Evolutionary conservation across 1,284 basidiomycete genomes (phyloP).

Genomic region (Tilletia indica): DNA sequence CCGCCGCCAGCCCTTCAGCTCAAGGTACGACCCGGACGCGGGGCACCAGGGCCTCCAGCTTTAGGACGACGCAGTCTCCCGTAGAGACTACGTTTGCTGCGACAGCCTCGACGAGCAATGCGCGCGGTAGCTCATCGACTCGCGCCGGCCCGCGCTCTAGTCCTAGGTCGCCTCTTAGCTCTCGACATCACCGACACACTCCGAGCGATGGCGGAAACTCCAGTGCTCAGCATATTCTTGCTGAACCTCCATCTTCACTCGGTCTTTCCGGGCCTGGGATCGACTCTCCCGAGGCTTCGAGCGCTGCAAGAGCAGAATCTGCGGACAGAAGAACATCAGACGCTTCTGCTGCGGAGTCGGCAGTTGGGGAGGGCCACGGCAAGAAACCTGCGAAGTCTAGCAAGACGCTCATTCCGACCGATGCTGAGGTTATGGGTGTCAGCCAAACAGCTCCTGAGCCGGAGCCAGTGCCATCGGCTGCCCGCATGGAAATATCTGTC

Average conservation of each 20-base stretch:
- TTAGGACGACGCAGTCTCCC: conserved; percentile 10
- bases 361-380: background rate
- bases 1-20: background rate
- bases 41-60: background rate
- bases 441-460: background rate
- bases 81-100: background rate
- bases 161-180: conserved; percentile 4
- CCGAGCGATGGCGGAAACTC: background rate
- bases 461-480: background rate
- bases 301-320: background rate
- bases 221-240: background rate
- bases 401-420: conserved; percentile 7
- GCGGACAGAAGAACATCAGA: background rate
- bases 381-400: conserved; percentile 12
- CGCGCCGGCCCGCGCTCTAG: background rate
- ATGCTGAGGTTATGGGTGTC: conserved; percentile 9
- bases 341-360: too few relatives aligned
- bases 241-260: background rate
- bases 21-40: background rate
- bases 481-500: background rate
- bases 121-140: background rate
- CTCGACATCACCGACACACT: background rate
- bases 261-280: background rate
- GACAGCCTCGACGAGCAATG: background rate
- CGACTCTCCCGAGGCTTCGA: background rate